Conservation (phyloP, 441 rosid species). For the Adansonia gregorii region DNA sequence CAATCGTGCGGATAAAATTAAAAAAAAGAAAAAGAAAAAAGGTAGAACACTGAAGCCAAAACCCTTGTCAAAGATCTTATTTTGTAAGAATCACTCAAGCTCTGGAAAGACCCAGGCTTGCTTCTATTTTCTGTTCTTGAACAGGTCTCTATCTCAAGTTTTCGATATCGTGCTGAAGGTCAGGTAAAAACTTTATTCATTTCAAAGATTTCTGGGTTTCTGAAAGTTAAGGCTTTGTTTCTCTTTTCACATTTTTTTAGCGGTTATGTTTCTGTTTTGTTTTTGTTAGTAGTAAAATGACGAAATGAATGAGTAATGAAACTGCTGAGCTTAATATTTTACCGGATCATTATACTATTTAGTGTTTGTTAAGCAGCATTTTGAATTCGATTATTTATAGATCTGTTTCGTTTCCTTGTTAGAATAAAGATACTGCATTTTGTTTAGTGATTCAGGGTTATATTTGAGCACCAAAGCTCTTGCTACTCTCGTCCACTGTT, state of each 20-base stretch:
- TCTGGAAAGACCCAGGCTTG: background rate
- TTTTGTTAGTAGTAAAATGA: background rate
- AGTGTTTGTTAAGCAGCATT: background rate
- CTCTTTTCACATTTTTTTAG: background rate
- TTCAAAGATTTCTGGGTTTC: conserved; percentile 3
- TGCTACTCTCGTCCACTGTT: conserved; percentile 1
- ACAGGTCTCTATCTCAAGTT: conserved; percentile 27
- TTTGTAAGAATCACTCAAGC: background rate
- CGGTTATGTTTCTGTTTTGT: background rate
- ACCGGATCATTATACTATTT: background rate
- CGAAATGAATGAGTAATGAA: background rate
- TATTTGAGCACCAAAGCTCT: conserved; percentile 21
- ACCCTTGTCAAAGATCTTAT: background rate
- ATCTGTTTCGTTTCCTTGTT: background rate
- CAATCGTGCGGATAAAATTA: no score
- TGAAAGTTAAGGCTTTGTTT: background rate
- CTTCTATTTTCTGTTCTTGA: conserved; percentile 19
- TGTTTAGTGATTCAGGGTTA: conserved; percentile 31
- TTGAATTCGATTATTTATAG: background rate
- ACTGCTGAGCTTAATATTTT: background rate
- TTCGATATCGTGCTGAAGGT: background rate
- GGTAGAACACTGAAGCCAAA: background rate
- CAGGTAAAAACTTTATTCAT: conserved; percentile 19
- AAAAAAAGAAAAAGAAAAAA: background rate
- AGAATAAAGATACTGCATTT: background rate